These are phyloP conservation scores for Neurospora sp. DNA, from an alignment of 495 filamentous ascomycete genomes.

Conservation along the genomic window DNA sequence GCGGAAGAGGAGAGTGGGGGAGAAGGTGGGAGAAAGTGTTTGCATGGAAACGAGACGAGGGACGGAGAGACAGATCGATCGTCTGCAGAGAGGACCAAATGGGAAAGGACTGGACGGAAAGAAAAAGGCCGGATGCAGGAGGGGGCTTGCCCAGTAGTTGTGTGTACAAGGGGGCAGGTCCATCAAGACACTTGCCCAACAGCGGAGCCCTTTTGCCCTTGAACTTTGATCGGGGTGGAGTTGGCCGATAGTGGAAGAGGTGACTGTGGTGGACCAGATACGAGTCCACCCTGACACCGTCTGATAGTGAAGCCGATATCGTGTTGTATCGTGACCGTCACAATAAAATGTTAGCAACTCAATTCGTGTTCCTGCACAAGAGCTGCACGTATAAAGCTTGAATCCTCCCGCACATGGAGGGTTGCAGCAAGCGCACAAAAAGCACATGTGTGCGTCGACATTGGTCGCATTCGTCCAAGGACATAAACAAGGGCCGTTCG, in stretches of 20 bases:
- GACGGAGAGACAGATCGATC: neutral
- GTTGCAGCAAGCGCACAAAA: neutral
- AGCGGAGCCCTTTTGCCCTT: neutral
- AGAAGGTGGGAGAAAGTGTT: conserved; percentile 5
- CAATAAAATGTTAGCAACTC: neutral
- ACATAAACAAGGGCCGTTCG: neutral
- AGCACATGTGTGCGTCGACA: neutral
- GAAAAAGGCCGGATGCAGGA: conserved; percentile 2
- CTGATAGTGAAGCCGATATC: neutral
- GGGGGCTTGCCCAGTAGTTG: conserved; percentile 4
- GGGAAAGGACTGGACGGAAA: conserved; percentile 6
- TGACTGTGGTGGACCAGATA: neutral
- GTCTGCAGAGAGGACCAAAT: neutral
- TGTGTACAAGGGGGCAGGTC: conserved; percentile 1
- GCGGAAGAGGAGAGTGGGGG: neutral
- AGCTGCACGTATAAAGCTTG: neutral
- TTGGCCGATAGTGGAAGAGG: neutral
- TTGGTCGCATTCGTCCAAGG: neutral
- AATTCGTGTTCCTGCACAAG: neutral
- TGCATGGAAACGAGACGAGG: neutral
- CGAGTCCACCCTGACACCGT: neutral
- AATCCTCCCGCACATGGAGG: neutral
- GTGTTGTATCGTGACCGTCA: neutral
- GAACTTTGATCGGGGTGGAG: neutral
- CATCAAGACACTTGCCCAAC: neutral